phyloP scores from a whole-genome alignment of 805 yeast genomes.

The Lachancea quebecensis region DNA sequence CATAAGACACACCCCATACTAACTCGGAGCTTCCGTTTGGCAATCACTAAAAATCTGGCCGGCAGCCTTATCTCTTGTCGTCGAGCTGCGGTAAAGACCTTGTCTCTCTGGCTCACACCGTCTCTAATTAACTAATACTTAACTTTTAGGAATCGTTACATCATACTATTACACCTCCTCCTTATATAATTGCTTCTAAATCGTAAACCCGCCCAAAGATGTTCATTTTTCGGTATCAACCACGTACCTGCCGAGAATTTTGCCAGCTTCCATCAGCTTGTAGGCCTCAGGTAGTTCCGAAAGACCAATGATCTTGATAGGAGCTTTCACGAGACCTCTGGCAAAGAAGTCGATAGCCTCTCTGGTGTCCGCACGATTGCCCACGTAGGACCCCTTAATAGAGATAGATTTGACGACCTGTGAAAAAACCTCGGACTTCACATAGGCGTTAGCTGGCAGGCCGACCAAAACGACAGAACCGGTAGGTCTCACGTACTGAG shows the following conservation, averaged over 20 bases:
- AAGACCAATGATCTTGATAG: slow-evolving; percentile 52
- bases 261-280: slow-evolving; percentile 49
- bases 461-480: slow-evolving; percentile 71
- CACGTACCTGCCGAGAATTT: slow-evolving; percentile 73
- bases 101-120: no score
- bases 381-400: slow-evolving; percentile 78
- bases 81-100: no score
- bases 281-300: slow-evolving; percentile 47
- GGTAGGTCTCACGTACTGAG: slow-evolving; percentile 50
- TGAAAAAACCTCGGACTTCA: slow-evolving; percentile 56
- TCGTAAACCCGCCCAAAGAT: no score
- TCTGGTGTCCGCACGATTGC: slow-evolving; percentile 76
- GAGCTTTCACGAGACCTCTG: slow-evolving; percentile 60
- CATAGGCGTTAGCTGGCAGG: slow-evolving; percentile 70
- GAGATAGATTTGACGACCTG: slow-evolving; percentile 65
- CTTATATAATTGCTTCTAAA: no score
- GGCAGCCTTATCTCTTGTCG: no score
- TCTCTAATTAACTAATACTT: no score
- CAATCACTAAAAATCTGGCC: no score
- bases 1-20: neutral
- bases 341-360: slow-evolving; percentile 67
- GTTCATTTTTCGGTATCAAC: slow-evolving; percentile 62
- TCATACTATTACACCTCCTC: neutral
- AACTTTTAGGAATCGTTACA: neutral
- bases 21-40: no score